Evolutionary conservation across 768 basidiomycete species (phyloP).

Genomic region (Boletellus ananiceps): DNA sequence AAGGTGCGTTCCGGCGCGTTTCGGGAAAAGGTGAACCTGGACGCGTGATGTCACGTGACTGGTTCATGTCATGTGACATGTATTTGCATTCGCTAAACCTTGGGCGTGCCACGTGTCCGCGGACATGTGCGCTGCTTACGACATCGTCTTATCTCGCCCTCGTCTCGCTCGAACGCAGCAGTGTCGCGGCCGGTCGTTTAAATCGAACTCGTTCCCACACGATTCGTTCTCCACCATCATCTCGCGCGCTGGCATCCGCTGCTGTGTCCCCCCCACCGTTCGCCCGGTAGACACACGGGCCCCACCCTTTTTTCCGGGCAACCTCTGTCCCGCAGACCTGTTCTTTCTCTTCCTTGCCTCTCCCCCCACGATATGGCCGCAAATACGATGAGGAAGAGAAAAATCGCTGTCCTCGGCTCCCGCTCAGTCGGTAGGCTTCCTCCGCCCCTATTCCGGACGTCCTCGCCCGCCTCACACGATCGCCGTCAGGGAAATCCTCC

Average conservation of each 20-base stretch:
- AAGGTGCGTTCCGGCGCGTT: neutral
- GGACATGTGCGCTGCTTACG: slow-evolving; percentile 12
- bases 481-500: slow-evolving; percentile 83
- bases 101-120: slow-evolving; percentile 11
- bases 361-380: slow-evolving; percentile 26
- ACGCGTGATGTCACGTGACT: slow-evolving; percentile 29
- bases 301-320: slow-evolving; percentile 18
- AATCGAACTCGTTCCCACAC: slow-evolving; percentile 11
- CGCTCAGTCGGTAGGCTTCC: slow-evolving; percentile 75
- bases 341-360: slow-evolving; percentile 1
- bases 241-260: slow-evolving; percentile 15
- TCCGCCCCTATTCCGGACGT: neutral
- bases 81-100: slow-evolving; percentile 22
- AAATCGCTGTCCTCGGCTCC: slow-evolving; percentile 83
- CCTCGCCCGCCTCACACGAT: slow-evolving; percentile 13
- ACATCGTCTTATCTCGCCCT: slow-evolving; percentile 13
- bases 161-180: slow-evolving; percentile 1
- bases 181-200: slow-evolving; percentile 16
- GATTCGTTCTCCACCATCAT: too few species aligned
- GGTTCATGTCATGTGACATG: slow-evolving; percentile 12
- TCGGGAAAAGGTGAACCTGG: slow-evolving; percentile 16
- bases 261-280: slow-evolving; percentile 13
- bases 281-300: slow-evolving; percentile 8
- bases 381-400: slow-evolving; percentile 65
- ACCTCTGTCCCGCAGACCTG: slow-evolving; percentile 12